Conservation (phyloP, 129 eudicot genomes). For the Ambrosia artemisiifolia region DNA sequence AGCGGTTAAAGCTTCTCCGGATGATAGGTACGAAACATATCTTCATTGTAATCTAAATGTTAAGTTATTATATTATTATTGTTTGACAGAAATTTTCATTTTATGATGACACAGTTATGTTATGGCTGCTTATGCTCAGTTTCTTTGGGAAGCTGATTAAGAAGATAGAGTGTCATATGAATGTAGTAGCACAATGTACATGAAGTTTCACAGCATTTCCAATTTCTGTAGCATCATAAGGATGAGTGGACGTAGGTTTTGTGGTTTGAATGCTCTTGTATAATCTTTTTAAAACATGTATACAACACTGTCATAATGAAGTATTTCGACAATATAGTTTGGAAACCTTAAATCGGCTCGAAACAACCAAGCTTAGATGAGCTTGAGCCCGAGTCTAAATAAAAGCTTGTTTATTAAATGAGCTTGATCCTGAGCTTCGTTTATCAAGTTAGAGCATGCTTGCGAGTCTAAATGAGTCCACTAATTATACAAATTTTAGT, state of each 20-base stretch:
- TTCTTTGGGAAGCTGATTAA: constrained; percentile 73
- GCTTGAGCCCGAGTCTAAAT: too few relatives aligned
- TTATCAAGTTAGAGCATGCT: too few relatives aligned
- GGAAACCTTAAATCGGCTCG: too few relatives aligned
- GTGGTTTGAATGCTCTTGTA: too few relatives aligned
- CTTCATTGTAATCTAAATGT: neutral
- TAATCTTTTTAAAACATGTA: too few relatives aligned
- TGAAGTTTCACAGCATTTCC: constrained; percentile 42
- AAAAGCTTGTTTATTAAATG: too few relatives aligned
- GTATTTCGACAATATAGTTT: too few relatives aligned
- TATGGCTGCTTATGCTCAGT: constrained; percentile 66
- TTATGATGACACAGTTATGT: constrained; percentile 46
- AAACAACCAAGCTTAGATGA: too few relatives aligned
- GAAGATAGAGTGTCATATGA: constrained; percentile 14
- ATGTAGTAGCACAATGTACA: constrained; percentile 20
- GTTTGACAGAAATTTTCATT: constrained; percentile 1
- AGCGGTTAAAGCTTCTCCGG: constrained; percentile 70
- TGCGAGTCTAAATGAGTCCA: too few relatives aligned
- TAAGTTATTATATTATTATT: neutral
- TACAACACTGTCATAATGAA: too few relatives aligned
- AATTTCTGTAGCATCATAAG: constrained; percentile 39
- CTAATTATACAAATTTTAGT: too few relatives aligned
- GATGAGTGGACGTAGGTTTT: neutral
- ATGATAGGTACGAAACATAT: constrained; percentile 54
- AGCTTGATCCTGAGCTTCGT: too few relatives aligned